Evolutionary conservation across 2,329 filamentous ascomycete species (phyloP), one percentile per base, ranked within the genome.

Genomic region (Aureobasidium pullulans): DNA sequence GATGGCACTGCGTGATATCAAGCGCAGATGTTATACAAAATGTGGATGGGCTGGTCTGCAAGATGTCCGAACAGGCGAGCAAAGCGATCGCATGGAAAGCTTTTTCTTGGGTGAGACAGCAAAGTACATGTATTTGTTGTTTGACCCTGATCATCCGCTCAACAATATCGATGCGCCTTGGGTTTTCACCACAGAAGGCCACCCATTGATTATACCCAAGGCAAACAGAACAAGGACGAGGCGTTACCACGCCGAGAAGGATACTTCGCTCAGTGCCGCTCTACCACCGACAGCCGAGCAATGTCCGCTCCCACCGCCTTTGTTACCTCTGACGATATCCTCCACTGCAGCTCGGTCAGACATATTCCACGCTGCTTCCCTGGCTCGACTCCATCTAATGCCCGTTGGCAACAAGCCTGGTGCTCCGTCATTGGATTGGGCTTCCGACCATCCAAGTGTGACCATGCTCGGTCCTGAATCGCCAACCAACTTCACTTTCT

Each of bases 31-130:
- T 73, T 91, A 90, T 84, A 90, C 91, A 0, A 82, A 84, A 62
- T 99, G 94, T 67, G 94, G 94, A 42, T 97, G 93, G 91, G 89
- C 93, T 13, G 93, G 93, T 0, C 79, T 97, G 42, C 73, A 77
- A 32, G 78, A 81, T 62, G 77, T 81, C 19, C 71, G 73, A 7
- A 77, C 70, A n/a, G 93, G 93, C 3, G 90, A 96, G 73, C 84
- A 90, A 73, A 89, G 84, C 66, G 92, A 99, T 71, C 87, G 94
- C 36, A 97, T 97, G 94, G 94, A 99, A 74, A 97, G 93, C 71
- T 99, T 97, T 79, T 97, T 97, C 69, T 80, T 99, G 1, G 93
- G 94, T 13, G 94, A 99, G 74, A 99, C 94, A 1, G 87, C 90
- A 46, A 96, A 97, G 73, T 99, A 99, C 72, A 79, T 99, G 63